Evolutionary conservation across 768 basidiomycete genomes (phyloP), one percentile per base, ranked within the genome.

Genomic region (Phylloporus scabripes): DNA sequence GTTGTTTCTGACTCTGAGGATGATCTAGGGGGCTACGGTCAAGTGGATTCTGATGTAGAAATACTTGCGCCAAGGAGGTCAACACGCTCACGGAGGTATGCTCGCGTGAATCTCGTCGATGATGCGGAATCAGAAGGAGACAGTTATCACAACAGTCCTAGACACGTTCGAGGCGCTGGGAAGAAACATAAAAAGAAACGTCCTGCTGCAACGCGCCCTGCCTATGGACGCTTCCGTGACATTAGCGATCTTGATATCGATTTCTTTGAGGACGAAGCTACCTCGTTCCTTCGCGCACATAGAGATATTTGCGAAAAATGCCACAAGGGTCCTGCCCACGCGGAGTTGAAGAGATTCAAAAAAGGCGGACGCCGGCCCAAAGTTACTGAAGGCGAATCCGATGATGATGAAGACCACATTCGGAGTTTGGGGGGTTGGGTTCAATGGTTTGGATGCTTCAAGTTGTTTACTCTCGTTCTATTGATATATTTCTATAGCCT

Each of bases 361-460:
- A 65, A 57, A 51, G 73, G 68, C 41, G 45, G 48, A 42, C 71
- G 66, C 44, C 77, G 67, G 61, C 74, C 68, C 53, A 71, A 68
- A 51, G 60, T 59, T 18, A 55, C 69, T 7, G 72, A 75, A n/a
- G 74, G 76, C 36, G 83, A 80, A 43, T 48, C 55, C 3, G 59
- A 66, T 9, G 80, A 77, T 17, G 82, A 84, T 37, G 69, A 74
- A 32, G 77, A 80, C 32, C 71, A 68, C 42, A 67, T 81, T 9
- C 67, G 53, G 11, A 61, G 64, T 7, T 68, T 85, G 40, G 90
- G 90, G 11, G 90, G 90, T 23, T 93, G 90, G 90, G 80, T 92
- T 54, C 76, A 80, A 68, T 93, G 90, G 88, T 88, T 62, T 48
- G 77, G 23, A 68, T 38, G 28, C 43, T 31, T n/a, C n/a, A 32